Evolutionary conservation across 164 flowering plant genomes (phyloP).

Genomic region (Hamamelis virginiana): DNA sequence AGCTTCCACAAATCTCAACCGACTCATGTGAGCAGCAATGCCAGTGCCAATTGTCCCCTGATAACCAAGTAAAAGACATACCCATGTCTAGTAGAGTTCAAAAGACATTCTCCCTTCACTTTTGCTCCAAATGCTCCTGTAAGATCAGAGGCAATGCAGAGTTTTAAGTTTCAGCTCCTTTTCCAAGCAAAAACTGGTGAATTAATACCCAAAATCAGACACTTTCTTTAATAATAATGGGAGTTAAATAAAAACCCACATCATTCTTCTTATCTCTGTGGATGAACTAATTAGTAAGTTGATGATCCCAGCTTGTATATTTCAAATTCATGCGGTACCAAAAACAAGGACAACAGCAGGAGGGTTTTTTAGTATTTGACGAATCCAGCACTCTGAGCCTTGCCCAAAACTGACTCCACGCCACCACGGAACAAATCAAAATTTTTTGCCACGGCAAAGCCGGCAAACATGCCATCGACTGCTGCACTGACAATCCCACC

Average conservation of each 20-base stretch:
- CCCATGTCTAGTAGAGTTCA: no score
- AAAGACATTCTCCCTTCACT: background rate
- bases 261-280: background rate
- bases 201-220: background rate
- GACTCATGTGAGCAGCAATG: background rate
- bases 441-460: conserved; percentile 82
- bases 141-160: background rate
- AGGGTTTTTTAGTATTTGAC: conserved; percentile 52
- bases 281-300: background rate
- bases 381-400: conserved; percentile 58
- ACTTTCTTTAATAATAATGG: background rate
- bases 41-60: background rate
- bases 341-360: background rate
- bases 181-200: background rate
- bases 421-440: conserved; percentile 45
- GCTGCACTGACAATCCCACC: conserved; percentile 99
- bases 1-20: background rate
- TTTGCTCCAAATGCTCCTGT: background rate
- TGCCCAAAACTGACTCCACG: conserved; percentile 70
- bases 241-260: background rate
- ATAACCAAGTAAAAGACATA: background rate
- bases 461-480: conserved; percentile 92
- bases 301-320: background rate
- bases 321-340: background rate
- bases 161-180: background rate